Percentiles rank a stretch among this genome's conserved stretches.
Conservation (phyloP, 2,329 filamentous ascomycete genomes). For the Cryphonectria parasitica region DNA sequence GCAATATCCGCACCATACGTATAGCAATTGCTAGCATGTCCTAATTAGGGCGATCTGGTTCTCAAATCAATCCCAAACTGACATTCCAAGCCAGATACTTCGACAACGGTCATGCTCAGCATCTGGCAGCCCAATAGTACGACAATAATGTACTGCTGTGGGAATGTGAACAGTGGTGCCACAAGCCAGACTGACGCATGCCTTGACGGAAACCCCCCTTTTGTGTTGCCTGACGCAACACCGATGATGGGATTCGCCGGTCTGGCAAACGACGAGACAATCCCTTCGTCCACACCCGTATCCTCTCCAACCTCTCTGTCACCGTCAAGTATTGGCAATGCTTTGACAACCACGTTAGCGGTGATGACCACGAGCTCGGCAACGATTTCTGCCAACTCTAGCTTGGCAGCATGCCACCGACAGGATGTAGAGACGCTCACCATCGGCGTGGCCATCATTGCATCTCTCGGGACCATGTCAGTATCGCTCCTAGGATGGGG, state of each 20-base stretch:
- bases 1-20: no score
- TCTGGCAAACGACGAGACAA: not conserved
- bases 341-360: not conserved
- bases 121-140: slow-evolving; percentile 3
- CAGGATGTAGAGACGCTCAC: slow-evolving; percentile 5
- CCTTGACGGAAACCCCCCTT: slow-evolving; percentile 1
- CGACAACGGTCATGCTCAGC: not conserved
- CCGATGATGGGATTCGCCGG: slow-evolving; percentile 13
- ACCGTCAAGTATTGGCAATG: no score
- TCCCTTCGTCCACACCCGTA: not conserved
- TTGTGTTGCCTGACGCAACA: not conserved
- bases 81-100: not conserved
- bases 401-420: not conserved
- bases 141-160: slow-evolving; percentile 16
- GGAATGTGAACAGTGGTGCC: slow-evolving; percentile 1
- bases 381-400: not conserved
- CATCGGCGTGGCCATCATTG: not conserved
- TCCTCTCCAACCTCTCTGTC: not conserved
- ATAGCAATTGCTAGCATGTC: not conserved
- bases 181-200: slow-evolving; percentile 11
- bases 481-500: not conserved
- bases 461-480: not conserved
- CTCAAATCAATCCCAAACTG: not conserved
- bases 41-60: not conserved
- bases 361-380: not conserved